These are phyloP conservation scores for Bryoerythrophyllum caledonicum DNA, from an alignment of 225 moss, liverwort and hornwort species.

Conservation along the genomic window DNA sequence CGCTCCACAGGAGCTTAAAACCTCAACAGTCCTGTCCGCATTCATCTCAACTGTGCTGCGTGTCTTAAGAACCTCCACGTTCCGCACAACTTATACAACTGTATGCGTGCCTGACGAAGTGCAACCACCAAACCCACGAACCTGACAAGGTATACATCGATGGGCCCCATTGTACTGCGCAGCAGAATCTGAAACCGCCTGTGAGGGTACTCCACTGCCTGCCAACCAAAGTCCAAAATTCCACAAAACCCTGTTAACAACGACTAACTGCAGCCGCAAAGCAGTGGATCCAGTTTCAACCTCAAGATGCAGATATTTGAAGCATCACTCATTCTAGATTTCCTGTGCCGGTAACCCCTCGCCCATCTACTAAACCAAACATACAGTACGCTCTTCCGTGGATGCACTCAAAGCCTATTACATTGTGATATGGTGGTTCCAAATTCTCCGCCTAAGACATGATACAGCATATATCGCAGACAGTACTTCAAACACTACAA, in stretches of 20 bases:
- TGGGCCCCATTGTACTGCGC: slow-evolving; percentile 85
- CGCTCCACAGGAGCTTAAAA: neutral
- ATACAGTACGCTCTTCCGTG: neutral
- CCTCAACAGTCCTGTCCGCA: too few relatives aligned
- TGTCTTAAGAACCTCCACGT: too few relatives aligned
- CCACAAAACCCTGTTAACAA: slow-evolving; percentile 8
- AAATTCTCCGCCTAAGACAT: neutral
- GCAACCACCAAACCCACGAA: slow-evolving; percentile 25
- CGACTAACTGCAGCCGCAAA: neutral
- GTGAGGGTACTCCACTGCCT: slow-evolving; percentile 85
- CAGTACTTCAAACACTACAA: neutral
- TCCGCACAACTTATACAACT: neutral
- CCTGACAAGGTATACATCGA: slow-evolving; percentile 90
- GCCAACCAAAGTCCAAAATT: slow-evolving; percentile 8
- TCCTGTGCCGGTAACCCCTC: neutral
- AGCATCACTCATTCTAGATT: neutral
- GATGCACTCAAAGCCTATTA: neutral
- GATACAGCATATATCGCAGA: neutral
- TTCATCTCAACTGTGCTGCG: too few relatives aligned
- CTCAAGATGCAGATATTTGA: neutral
- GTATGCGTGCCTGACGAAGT: neutral
- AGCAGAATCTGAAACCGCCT: slow-evolving; percentile 78
- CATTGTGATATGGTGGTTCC: neutral
- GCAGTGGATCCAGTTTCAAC: neutral
- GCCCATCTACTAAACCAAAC: neutral